Percentiles rank a stretch among this genome's conserved stretches.
phyloP scores from a whole-genome alignment of 352 stramenopile species.

The Albugo laibachii region DNA sequence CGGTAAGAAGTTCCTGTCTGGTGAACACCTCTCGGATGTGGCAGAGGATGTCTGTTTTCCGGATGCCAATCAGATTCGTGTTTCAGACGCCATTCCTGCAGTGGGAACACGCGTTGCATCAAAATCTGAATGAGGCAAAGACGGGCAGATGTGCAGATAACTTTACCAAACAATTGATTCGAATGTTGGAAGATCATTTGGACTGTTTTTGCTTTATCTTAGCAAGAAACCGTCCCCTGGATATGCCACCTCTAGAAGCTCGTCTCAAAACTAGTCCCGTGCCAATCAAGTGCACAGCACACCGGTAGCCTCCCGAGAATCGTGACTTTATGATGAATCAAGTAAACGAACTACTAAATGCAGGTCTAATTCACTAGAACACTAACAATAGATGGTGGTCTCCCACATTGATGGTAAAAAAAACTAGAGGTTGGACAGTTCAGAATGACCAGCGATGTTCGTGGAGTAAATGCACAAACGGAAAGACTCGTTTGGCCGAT shows the following conservation, averaged over 20 bases:
- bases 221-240: slow-evolving; percentile 4
- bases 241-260: slow-evolving; percentile 4
- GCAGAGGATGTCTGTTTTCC: too few relatives aligned
- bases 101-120: too few relatives aligned
- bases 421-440: slow-evolving; percentile 5
- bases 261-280: background rate
- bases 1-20: too few relatives aligned
- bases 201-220: slow-evolving; percentile 5
- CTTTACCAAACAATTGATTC: too few relatives aligned
- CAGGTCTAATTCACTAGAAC: slow-evolving; percentile 3
- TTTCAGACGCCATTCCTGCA: too few relatives aligned
- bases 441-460: slow-evolving; percentile 11
- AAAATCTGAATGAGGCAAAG: too few relatives aligned
- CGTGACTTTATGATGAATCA: slow-evolving; percentile 2
- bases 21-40: too few relatives aligned
- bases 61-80: too few relatives aligned
- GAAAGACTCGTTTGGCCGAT: slow-evolving; percentile 9
- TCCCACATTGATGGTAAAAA: background rate
- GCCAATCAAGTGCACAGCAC: background rate
- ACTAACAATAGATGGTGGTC: slow-evolving; percentile 2
- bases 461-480: slow-evolving; percentile 7
- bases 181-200: too few relatives aligned
- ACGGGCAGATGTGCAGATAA: too few relatives aligned
- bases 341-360: background rate
- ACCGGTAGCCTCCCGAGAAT: slow-evolving; percentile 1